Percentiles rank a stretch among this genome's conserved stretches.
phyloP scores from a whole-genome alignment of 257 asterid species.

The Solanum lignicaule region DNA sequence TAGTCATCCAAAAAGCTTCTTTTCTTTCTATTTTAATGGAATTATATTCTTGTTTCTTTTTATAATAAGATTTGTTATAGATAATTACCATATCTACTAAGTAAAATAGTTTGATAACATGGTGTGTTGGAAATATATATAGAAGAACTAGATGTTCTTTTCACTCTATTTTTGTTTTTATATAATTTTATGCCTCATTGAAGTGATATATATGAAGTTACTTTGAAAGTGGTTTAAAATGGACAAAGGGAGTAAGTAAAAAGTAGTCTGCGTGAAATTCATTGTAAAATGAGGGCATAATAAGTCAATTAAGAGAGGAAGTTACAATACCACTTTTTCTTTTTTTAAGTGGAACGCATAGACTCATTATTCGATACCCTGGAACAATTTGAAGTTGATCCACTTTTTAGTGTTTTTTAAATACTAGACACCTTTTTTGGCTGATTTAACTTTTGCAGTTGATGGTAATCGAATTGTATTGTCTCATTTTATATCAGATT shows the following conservation, averaged over 20 bases:
- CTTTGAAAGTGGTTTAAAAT: neutral
- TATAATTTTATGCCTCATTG: neutral
- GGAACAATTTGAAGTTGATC: neutral
- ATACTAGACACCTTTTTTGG: neutral
- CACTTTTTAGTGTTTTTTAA: neutral
- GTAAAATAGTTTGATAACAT: neutral
- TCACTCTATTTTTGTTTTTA: neutral
- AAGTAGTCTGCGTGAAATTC: neutral
- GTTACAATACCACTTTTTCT: neutral
- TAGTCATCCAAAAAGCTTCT: neutral
- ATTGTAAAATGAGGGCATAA: neutral
- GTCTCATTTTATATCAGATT: neutral
- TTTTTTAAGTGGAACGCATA: conserved; percentile 19
- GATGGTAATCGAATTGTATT: conserved; percentile 6
- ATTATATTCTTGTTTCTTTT: neutral
- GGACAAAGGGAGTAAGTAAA: conserved; percentile 11
- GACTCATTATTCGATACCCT: neutral
- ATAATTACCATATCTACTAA: neutral
- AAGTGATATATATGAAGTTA: neutral
- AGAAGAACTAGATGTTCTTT: neutral
- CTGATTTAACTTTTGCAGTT: neutral
- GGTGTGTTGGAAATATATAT: neutral
- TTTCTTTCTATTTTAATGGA: neutral
- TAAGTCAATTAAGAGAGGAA: conserved; percentile 5
- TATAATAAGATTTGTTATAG: neutral